phyloP scores from a whole-genome alignment of 306 rosid species.

The Acmispon strigosus region DNA sequence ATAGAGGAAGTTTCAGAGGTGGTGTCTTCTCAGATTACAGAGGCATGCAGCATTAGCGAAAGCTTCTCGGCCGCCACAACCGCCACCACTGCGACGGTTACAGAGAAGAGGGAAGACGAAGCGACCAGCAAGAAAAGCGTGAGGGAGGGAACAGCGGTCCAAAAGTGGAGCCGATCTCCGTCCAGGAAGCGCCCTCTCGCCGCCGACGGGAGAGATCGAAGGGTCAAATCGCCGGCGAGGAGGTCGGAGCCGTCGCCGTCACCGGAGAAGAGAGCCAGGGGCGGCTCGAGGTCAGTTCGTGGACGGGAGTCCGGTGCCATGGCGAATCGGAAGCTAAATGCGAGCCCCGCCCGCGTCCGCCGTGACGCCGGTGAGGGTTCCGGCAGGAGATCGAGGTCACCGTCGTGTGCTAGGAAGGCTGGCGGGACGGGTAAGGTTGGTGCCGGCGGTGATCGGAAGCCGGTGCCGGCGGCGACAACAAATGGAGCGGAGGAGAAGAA shows the following conservation, averaged over 20 bases:
- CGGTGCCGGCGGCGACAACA: slow-evolving; percentile 12
- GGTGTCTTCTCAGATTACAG: slow-evolving; percentile 56
- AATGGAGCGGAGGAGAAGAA: neutral
- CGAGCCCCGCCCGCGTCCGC: slow-evolving; percentile 20
- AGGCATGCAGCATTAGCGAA: slow-evolving; percentile 51
- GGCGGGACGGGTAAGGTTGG: slow-evolving; percentile 21
- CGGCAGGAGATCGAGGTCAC: slow-evolving; percentile 69
- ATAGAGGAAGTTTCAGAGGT: slow-evolving; percentile 34
- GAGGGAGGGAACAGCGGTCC: slow-evolving; percentile 32
- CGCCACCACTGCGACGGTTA: slow-evolving; percentile 43
- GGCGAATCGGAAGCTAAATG: slow-evolving; percentile 32
- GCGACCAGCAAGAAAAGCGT: slow-evolving; percentile 52
- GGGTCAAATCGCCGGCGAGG: slow-evolving; percentile 29
- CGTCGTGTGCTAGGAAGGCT: slow-evolving; percentile 40
- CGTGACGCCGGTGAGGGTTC: slow-evolving; percentile 51
- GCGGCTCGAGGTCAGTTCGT: slow-evolving; percentile 26
- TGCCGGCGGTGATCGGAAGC: slow-evolving; percentile 23
- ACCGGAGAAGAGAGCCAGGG: slow-evolving; percentile 43
- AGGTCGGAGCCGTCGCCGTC: slow-evolving; percentile 41
- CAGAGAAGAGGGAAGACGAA: slow-evolving; percentile 66
- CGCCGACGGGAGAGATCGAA: slow-evolving; percentile 35
- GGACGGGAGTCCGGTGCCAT: slow-evolving; percentile 45
- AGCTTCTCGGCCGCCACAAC: slow-evolving; percentile 56
- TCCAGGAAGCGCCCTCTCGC: slow-evolving; percentile 48
- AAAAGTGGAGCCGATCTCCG: slow-evolving; percentile 31